These are phyloP conservation scores for Aspergillus indologenus DNA, from an alignment of 495 filamentous ascomycete genomes.

Conservation along the genomic window DNA sequence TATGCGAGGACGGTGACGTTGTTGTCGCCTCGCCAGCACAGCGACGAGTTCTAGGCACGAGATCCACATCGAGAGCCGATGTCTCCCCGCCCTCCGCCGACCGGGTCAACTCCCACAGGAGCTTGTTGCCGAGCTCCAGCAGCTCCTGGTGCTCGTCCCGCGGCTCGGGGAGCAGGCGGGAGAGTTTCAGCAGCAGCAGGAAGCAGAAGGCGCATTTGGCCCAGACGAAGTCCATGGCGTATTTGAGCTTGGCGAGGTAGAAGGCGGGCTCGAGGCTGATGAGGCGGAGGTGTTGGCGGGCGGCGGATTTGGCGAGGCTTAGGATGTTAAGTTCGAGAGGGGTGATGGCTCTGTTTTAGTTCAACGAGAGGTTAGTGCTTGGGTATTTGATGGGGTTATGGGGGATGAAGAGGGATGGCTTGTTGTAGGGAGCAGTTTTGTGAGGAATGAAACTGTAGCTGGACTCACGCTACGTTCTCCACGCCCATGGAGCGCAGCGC, in stretches of 20 bases:
- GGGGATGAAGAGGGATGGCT: neutral
- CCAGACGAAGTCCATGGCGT: slow-evolving; percentile 56
- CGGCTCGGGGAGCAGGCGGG: slow-evolving; percentile 45
- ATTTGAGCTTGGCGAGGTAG: slow-evolving; percentile 49
- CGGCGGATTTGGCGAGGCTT: slow-evolving; percentile 44
- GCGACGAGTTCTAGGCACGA: neutral
- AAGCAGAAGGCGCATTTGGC: slow-evolving; percentile 55
- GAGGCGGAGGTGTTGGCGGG: slow-evolving; percentile 48
- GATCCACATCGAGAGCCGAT: neutral
- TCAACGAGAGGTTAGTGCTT: neutral
- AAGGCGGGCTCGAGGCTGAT: slow-evolving; percentile 38
- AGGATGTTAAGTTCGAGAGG: slow-evolving; percentile 40
- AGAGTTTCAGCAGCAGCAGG: slow-evolving; percentile 49
- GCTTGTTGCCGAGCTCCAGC: slow-evolving; percentile 39
- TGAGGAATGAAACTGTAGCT: too few relatives aligned
- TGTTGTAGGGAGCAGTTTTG: too few relatives aligned
- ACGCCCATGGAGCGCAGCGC: slow-evolving; percentile 46
- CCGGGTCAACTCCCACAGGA: slow-evolving; percentile 43
- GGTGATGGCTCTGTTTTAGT: slow-evolving; percentile 34
- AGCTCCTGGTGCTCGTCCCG: slow-evolving; percentile 38
- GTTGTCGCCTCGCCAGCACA: neutral
- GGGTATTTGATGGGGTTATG: neutral
- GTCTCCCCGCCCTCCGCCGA: slow-evolving; percentile 23
- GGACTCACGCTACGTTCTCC: slow-evolving; percentile 42
- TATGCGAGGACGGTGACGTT: neutral